Base-by-base conservation (phyloP, 2,329 filamentous ascomycete species). In the Zelopaecilomyces penicillatus region DNA sequence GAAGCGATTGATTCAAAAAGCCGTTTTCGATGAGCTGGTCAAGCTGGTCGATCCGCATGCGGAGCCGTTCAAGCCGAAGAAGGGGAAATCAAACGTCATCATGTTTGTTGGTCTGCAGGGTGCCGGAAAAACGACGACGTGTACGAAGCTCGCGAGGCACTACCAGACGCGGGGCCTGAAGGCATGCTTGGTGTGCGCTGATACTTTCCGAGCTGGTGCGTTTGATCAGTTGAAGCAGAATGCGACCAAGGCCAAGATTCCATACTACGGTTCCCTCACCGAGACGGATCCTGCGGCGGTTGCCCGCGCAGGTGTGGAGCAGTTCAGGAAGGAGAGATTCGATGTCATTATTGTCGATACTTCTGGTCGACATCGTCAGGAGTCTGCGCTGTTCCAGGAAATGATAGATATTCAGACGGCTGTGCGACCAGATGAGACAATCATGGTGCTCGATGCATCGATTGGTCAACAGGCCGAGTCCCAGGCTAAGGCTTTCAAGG, bases 151-250 rank as follows among this genome's bases (percentile, higher is more conserved):
- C 51, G 93, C 93, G 12, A 74, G 90, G 47, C 91, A 95, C 74
- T 98, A 98, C 67, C 87, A 95, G 65, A 88, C 87, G 7, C 76
- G 93, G 50, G 93, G 93, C 1, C 95, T 97, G 75, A 88, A 87
- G 65, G 80, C 89, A 6, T 95, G 91, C 54, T 72, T 98, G 45
- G 93, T 98, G 31, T 98, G 93, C 69, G 93, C 93, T 41, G 93
- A 98, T 68, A 98, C 93, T 28, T 98, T 98, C 75, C 87, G 93
- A 70, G 93, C 93, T 31, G 93, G 93, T 73, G 93, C 93, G 36
- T 98, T 98, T 56, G 93, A 98, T 62, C 93, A 98, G 70, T 67
- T 98, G 64, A 97, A 97, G 71, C 93, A 98, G 69, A 98, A 98
- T 64, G 93, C 93, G 2, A 97, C 89, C 31, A 98, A 97, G 66